Base-by-base conservation (phyloP, 768 basidiomycete genomes). In the Russula virescens region DNA sequence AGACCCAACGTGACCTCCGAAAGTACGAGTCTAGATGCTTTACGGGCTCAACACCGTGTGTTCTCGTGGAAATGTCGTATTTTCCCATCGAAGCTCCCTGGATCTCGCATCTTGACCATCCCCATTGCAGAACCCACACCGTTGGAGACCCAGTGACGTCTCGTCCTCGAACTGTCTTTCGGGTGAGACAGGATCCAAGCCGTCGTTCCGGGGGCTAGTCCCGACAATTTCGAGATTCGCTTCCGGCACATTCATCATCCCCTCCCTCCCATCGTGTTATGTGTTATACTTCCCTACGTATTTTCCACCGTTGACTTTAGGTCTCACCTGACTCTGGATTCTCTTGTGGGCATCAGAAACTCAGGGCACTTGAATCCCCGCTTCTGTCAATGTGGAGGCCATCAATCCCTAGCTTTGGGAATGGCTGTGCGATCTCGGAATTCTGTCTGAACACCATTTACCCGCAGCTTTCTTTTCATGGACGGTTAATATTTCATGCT, bases 341-440 rank as follows among this genome's bases (percentile, higher is more conserved):
- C 9, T 1, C 6, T 4, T 25, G 31, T 38, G 23, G 2, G 6
- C 26, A 38, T 38, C 49, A 53, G 56, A 57, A 56, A 8, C 14
- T 16, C n/a, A 19, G 6, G 26, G 26, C 11, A 21, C 35, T 38
- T 34, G 54, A 31, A 40, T 40, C 26, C 43, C 19, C 18, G 34
- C 49, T 56, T 51, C 42, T 26, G 18, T 47, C 19, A 6, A 21
- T 13, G 5, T 38, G 26, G 21, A 34, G 18, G 47, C 40, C 13
- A 6, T 34, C 38, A 10, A 31, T 23, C 51, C 57, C 23, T 26
- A 1, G 26, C 25, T 51, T 34, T n/a, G 23, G 50, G 19, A n/a
- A 42, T 62, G 40, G 49, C 31, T 48, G 25, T 53, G 50, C 25
- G 26, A 42, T 59, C 28, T 49, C 52, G 50, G 48, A 46, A 59